Evolutionary conservation across 2,329 filamentous ascomycete species (phyloP), one percentile per base, ranked within the genome.

Genomic region (Fusarium chlamydosporum): DNA sequence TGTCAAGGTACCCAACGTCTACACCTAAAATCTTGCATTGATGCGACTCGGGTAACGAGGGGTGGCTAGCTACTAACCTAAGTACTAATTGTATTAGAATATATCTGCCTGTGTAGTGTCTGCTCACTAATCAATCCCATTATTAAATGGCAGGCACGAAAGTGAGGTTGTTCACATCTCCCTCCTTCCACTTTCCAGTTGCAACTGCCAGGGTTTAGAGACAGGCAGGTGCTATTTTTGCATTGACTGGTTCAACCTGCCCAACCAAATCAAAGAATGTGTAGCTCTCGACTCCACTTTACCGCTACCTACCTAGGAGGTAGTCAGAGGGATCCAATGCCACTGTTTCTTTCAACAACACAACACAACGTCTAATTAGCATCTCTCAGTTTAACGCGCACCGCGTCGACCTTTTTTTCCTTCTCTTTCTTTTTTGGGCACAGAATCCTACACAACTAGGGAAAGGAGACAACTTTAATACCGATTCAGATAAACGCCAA

Each of bases 271-370:
- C 7, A 53, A 34, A 63, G 38, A 27, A 15, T 34, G n/a, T 26
- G 23, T 7, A 43, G 46, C 34, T 37, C 27, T 11, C n/a, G 42
- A 41, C 53, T 34, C 67, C 67, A 66, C 63, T 55, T 45, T 38
- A 33, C 26, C 23, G n/a, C 26, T 46, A 23, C 23, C 23, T 23
- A 23, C 1, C 4, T 23, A 23, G 23, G 23, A 23, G 23, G 23
- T 23, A 35, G 45, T 31, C 13, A 16, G 34, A 40, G 34, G 40
- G 38, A 45, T n/a, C n/a, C n/a, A n/a, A n/a, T 55, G 41, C 41
- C 37, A 50, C 38, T 55, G 48, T 55, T 62, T 70, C 67, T 68
- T 42, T 68, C 37, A 45, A 42, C 56, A 62, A 56, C 52, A 56
- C 46, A 37, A 50, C 47, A 50, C 33, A 50, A 35, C 46, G 16